phyloP scores from a whole-genome alignment of 2,329 filamentous ascomycete genomes.

The Aspergillus sclerotialis region DNA sequence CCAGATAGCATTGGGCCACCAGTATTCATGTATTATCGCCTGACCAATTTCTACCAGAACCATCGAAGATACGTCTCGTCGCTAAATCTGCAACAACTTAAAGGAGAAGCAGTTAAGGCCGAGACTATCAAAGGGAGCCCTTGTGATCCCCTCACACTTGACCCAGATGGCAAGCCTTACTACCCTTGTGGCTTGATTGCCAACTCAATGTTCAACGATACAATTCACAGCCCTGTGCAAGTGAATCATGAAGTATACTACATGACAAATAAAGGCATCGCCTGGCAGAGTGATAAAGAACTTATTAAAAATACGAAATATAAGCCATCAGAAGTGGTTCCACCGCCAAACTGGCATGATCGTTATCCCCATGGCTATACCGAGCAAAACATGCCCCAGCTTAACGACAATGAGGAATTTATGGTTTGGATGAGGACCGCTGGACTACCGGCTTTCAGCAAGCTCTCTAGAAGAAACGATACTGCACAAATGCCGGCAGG shows the following conservation, averaged over 20 bases:
- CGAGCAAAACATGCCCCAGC: constrained; percentile 57
- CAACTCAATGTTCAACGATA: constrained; percentile 96
- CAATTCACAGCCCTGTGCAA: constrained; percentile 59
- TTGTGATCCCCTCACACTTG: constrained; percentile 65
- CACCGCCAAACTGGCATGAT: constrained; percentile 77
- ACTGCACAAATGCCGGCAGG: constrained; percentile 59
- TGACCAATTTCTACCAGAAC: constrained; percentile 99
- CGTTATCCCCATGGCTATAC: constrained; percentile 68
- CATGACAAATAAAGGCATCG: constrained; percentile 73
- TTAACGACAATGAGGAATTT: constrained; percentile 73
- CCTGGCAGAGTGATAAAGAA: constrained; percentile 76
- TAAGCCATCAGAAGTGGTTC: constrained; percentile 57
- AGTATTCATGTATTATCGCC: constrained; percentile 87
- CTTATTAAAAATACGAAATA: constrained; percentile 70
- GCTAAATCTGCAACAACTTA: constrained; percentile 75
- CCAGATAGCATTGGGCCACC: constrained; percentile 73
- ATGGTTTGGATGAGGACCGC: constrained; percentile 99
- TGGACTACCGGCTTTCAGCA: constrained; percentile 88
- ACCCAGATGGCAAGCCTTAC: constrained; percentile 57
- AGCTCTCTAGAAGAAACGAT: constrained; percentile 81
- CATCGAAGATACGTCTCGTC: constrained; percentile 93
- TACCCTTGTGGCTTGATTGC: constrained; percentile 95
- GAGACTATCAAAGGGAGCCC: constrained; percentile 58
- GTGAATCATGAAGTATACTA: constrained; percentile 55
- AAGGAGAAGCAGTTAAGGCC: constrained; percentile 58